Evolutionary conservation across 2,329 filamentous ascomycete species (phyloP), one percentile per base, ranked within the genome.

Genomic region (Periglandula ipomoeae): DNA sequence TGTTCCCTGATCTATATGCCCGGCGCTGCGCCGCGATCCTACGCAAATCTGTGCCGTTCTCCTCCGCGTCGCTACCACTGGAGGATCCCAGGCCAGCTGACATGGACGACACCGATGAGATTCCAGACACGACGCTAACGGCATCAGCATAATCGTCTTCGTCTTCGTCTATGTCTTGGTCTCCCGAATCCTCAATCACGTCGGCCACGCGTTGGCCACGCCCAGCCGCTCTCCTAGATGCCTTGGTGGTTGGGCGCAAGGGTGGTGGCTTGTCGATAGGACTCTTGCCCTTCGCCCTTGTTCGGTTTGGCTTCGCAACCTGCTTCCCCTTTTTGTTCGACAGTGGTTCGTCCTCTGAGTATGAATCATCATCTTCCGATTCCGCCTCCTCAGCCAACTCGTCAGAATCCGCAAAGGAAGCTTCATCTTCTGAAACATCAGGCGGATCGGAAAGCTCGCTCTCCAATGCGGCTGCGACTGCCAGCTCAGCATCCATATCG

Each of bases 401-500:
- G 24, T 59, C 55, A 0, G 45, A 47, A 15, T 55, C 53, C 6
- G 52, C 37, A 10, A 58, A 50, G 3, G 50, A 54, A 15, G 40
- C 47, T 6, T 60, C 53, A 9, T 47, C 53, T 10, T 53, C 50
- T 2, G 53, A 53, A 2, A 47, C 9, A 11, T 37, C 47, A 11
- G 44, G 17, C 22, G 42, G 44, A 30, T 53, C 27, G 11, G 52
- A 53, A 4, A 51, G 41, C 13, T 52, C 45, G 11, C 53, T 52
- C 11, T 53, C 53, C 5, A 63, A 22, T 4, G 48, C 57, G 15
- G 47, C 52, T 3, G 49, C 59, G 3, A 55, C 57, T 27, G 63
- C 61, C 50, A 64, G 50, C 45, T 65, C 65, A 5, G 57, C 56
- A 48, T 65, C 63, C 53, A 64, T 57, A 9, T 67, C 56, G 8